Evolutionary conservation across 495 filamentous ascomycete species (phyloP).

Genomic region (Neurospora africana): DNA sequence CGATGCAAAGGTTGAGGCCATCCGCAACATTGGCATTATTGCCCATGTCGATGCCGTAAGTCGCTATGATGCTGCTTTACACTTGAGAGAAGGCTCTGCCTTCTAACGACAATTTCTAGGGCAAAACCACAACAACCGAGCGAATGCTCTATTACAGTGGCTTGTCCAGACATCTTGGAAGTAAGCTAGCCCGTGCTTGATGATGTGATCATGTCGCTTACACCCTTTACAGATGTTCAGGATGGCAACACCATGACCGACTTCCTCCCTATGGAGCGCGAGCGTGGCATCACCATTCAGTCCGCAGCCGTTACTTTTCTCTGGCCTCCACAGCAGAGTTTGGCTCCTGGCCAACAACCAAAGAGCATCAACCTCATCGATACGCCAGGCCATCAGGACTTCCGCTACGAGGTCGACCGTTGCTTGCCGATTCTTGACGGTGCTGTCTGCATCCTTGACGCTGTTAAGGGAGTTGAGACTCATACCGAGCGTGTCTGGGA

Average conservation of each 20-base stretch:
- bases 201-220: slow-evolving; percentile 5
- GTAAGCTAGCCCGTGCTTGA: slow-evolving; percentile 32
- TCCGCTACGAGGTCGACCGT: slow-evolving; percentile 93
- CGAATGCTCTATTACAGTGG: slow-evolving; percentile 98
- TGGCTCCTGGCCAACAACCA: slow-evolving; percentile 27
- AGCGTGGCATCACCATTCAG: slow-evolving; percentile 94
- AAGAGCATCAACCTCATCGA: slow-evolving; percentile 83
- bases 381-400: slow-evolving; percentile 95
- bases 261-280: slow-evolving; percentile 88
- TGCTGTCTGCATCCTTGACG: slow-evolving; percentile 90
- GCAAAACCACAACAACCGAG: slow-evolving; percentile 98
- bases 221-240: slow-evolving; percentile 61
- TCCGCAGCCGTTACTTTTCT: slow-evolving; percentile 92
- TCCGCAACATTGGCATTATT: slow-evolving; percentile 96
- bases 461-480: slow-evolving; percentile 93
- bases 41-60: slow-evolving; percentile 94
- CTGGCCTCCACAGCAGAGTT: slow-evolving; percentile 46
- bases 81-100: not conserved
- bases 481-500: slow-evolving; percentile 97
- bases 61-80: slow-evolving; percentile 5
- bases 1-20: slow-evolving; percentile 35
- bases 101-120: slow-evolving; percentile 35
- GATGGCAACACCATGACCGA: slow-evolving; percentile 96
- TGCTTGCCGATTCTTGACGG: slow-evolving; percentile 91
- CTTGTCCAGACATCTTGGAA: slow-evolving; percentile 73